Evolutionary conservation across 768 basidiomycete genomes (phyloP), one percentile per base, ranked within the genome.

Genomic region (Cytidiella melzeri): DNA sequence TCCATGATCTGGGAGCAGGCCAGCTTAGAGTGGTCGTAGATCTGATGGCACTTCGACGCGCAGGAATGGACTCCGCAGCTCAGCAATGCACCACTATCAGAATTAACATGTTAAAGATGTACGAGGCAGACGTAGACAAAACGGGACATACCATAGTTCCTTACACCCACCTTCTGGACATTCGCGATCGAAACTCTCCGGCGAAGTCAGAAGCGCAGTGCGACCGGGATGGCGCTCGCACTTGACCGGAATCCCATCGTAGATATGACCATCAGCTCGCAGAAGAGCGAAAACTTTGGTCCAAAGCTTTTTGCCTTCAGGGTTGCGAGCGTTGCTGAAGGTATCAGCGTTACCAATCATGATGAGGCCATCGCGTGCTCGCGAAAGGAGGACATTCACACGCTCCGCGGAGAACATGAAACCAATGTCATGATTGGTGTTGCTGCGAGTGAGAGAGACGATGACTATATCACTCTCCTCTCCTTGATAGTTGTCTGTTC

Each of bases 381-480:
- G 77, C 3, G 84, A 87, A 13, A 87, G 67, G 0, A 87, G 67
- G 5, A 87, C 84, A 46, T 84, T 87, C 20, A 87, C 66, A 19
- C 84, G 77, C 61, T 87, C 82, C 0, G 81, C 76, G 2, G 84
- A 72, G 27, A 64, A 75, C 83, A 87, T 84, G 65, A 87, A 87
- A 1, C 85, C 84, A 20, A 87, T 86, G 48, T 80, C 75, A 43
- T 72, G 58, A 0, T 63, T 49, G 0, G 65, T 4, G 50, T 87
- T 85, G 53, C 82, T 84, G 42, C 84, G 64, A 0, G 80, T 83
- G 26, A 87, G 61, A 10, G 75, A 79, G 4, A 73, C 70, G 27
- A 87, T 65, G 21, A 87, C 80, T 42, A 87, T 80, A 43, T 86
- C 76, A 27, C 80, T 79, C 61, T 87, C 84, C 59, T 87, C 85